Conservation (phyloP, 75 land plant genomes). For the Gnetum montanum region DNA sequence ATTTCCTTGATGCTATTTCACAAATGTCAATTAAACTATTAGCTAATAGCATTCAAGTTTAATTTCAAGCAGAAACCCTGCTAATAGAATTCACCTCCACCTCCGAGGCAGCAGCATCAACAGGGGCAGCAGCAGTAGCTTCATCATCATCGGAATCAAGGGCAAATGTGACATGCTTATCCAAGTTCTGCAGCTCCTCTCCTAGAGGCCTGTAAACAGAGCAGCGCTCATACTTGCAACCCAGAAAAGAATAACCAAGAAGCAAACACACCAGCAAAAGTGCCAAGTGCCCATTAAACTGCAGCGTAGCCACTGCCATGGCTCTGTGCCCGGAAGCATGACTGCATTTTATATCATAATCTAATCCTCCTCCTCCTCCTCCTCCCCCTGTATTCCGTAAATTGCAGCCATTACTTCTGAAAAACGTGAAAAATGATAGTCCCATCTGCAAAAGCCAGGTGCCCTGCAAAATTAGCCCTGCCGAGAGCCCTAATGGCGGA, state of each 20-base stretch:
- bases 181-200: slow-evolving; percentile 24
- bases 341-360: slow-evolving; percentile 56
- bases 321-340: slow-evolving; percentile 42
- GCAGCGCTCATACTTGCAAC: slow-evolving; percentile 6
- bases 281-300: slow-evolving; percentile 84
- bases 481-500: slow-evolving; percentile 39
- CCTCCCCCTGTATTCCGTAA: slow-evolving; percentile 49
- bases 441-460: slow-evolving; percentile 94
- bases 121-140: background rate
- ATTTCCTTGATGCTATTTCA: too few relatives aligned
- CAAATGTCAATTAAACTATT: too few relatives aligned
- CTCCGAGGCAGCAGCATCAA: background rate
- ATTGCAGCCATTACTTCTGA: slow-evolving; percentile 52
- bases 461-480: slow-evolving; percentile 71
- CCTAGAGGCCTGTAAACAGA: slow-evolving; percentile 26
- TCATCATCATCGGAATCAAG: slow-evolving; percentile 60
- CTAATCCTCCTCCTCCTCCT: too few relatives aligned
- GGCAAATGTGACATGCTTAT: slow-evolving; percentile 17
- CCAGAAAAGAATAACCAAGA: slow-evolving; percentile 31
- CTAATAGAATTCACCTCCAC: background rate
- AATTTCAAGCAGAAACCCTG: background rate
- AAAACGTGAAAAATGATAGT: slow-evolving; percentile 43
- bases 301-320: slow-evolving; percentile 76
- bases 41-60: too few relatives aligned
- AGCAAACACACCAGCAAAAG: slow-evolving; percentile 39